phyloP scores from a whole-genome alignment of 805 yeast species.

The Myxozyma monticola region DNA sequence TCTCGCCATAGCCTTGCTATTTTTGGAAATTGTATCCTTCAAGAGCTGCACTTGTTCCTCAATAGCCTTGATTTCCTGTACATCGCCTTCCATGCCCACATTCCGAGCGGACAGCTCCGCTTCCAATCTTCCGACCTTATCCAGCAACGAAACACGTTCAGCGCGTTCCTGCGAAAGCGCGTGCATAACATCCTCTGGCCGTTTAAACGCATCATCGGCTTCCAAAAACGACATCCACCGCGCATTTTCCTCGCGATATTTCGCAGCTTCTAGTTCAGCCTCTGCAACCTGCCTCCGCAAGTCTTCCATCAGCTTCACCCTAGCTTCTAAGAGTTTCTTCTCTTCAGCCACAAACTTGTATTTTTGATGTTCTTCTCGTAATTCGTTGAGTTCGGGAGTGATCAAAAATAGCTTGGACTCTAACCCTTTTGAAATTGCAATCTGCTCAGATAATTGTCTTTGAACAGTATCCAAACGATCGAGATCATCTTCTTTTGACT shows the following conservation, averaged over 20 bases:
- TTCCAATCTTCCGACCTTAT: constrained; percentile 38
- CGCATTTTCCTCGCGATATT: constrained; percentile 50
- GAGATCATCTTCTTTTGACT: constrained; percentile 13
- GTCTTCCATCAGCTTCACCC: constrained; percentile 43
- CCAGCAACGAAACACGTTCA: constrained; percentile 36
- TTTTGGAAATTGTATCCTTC: constrained; percentile 44
- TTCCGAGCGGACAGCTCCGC: constrained; percentile 34
- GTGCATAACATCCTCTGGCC: constrained; percentile 45
- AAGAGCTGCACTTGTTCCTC: constrained; percentile 35
- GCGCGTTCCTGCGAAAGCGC: constrained; percentile 41
- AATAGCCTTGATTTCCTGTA: constrained; percentile 34
- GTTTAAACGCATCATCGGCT: constrained; percentile 43
- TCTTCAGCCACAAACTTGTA: constrained; percentile 59
- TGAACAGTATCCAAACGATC: constrained; percentile 15
- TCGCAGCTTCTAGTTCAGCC: constrained; percentile 52
- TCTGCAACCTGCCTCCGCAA: constrained; percentile 50
- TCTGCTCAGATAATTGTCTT: constrained; percentile 40
- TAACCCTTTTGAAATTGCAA: constrained; percentile 47
- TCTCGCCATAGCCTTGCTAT: constrained; percentile 39
- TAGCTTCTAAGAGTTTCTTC: constrained; percentile 46
- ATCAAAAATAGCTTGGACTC: constrained; percentile 57
- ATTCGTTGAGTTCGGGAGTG: constrained; percentile 51
- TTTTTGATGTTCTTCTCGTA: constrained; percentile 50
- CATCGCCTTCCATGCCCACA: constrained; percentile 32
- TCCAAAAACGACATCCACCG: constrained; percentile 49